These are phyloP conservation scores for Arthrinium puccinioides DNA, from an alignment of 2,329 filamentous ascomycete genomes.

Conservation along the genomic window DNA sequence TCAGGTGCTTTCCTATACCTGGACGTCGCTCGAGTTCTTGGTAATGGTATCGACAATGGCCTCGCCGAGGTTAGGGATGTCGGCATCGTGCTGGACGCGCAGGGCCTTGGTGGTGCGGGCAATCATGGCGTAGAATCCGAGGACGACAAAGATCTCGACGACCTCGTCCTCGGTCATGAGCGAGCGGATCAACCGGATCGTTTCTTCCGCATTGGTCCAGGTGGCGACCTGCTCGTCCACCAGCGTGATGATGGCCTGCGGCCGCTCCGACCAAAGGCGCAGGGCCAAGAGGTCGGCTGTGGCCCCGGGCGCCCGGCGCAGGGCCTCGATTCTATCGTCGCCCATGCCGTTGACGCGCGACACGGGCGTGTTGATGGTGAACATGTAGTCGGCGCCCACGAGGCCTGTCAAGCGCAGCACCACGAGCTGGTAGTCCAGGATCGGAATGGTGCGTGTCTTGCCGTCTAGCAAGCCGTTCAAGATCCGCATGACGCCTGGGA, in stretches of 20 bases:
- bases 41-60: no score
- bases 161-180: background rate
- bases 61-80: background rate
- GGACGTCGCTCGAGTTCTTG: no score
- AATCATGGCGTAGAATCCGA: background rate
- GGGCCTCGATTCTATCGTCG: background rate
- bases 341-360: background rate
- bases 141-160: background rate
- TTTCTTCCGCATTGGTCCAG: background rate
- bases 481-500: background rate
- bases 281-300: background rate
- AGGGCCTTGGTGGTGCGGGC: background rate
- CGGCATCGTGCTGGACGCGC: background rate
- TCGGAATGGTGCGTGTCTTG: background rate
- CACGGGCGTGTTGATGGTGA: background rate
- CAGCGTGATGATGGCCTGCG: background rate
- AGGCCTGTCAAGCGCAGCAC: background rate
- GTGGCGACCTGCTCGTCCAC: background rate
- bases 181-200: background rate
- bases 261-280: no score
- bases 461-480: background rate
- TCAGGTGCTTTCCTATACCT: no score
- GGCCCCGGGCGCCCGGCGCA: background rate
- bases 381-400: background rate
- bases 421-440: background rate